These are phyloP conservation scores for Yamadazyma dendronema DNA, from an alignment of 1,139 yeast species.

Conservation along the genomic window DNA sequence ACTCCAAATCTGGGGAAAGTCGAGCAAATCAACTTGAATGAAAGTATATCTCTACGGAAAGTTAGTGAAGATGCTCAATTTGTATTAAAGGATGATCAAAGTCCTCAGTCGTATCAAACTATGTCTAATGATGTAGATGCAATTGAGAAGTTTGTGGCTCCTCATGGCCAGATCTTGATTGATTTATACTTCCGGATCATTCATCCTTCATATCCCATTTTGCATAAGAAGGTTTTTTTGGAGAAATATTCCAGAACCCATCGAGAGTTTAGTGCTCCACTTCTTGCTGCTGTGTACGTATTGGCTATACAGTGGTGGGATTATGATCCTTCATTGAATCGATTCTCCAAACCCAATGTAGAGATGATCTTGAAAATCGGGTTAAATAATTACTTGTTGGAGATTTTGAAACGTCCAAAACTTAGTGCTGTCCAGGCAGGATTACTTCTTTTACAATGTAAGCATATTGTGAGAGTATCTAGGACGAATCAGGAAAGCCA, in stretches of 20 bases:
- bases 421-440: slow-evolving; percentile 83
- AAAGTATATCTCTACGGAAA: slow-evolving; percentile 58
- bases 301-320: slow-evolving; percentile 85
- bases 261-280: slow-evolving; percentile 74
- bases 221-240: slow-evolving; percentile 72
- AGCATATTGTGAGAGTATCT: slow-evolving; percentile 34
- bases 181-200: slow-evolving; percentile 72
- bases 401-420: slow-evolving; percentile 70
- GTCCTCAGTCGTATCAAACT: slow-evolving; percentile 57
- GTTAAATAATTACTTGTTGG: slow-evolving; percentile 60
- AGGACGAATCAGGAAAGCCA: slow-evolving; percentile 8
- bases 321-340: slow-evolving; percentile 65
- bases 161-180: slow-evolving; percentile 71
- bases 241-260: slow-evolving; percentile 77
- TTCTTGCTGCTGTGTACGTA: slow-evolving; percentile 72
- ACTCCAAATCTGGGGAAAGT: slow-evolving; percentile 31
- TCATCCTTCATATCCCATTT: slow-evolving; percentile 75
- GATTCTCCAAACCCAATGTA: slow-evolving; percentile 66
- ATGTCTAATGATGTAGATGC: slow-evolving; percentile 70
- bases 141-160: slow-evolving; percentile 70
- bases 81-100: slow-evolving; percentile 67
- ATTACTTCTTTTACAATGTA: slow-evolving; percentile 62
- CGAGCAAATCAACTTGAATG: slow-evolving; percentile 64
- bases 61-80: slow-evolving; percentile 67
- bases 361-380: slow-evolving; percentile 46